Evolutionary conservation across 164 flowering plant genomes (phyloP), one percentile per base, ranked within the genome.

Genomic region (Macadamia integrifolia): DNA sequence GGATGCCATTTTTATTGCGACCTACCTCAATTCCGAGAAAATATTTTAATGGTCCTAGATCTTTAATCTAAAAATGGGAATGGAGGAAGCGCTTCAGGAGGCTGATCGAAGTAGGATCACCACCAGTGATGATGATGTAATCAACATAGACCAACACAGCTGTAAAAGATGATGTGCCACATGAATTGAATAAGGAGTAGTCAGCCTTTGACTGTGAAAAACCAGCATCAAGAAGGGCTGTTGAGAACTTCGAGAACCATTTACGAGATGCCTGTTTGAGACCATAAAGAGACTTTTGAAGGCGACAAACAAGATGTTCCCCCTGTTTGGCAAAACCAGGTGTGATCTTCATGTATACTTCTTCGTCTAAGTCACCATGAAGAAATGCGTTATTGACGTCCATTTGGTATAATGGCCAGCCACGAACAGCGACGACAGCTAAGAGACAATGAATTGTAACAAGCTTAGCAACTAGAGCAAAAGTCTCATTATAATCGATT

Each of bases 71-170:
- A 23, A 23, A 23, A 23, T 0, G 23, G 23, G 23, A 23, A 23
- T 23, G 23, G 23, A 23, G 23, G 23, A 23, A 23, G 23, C 23
- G 23, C 23, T 23, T 23, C 23, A 23, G 23, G 23, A 23, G 23
- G 23, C 23, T 23, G 23, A 23, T 23, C 23, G 23, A 23, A 23
- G 23, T 23, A 23, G 23, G 23, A 23, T 23, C 23, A 23, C 23
- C 23, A 23, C 75, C 67, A 1, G 72, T 71, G n/a, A 77, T 3
- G 3, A 77, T 66, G 0, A 77, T 3, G 43, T 77, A 77, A 71
- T 77, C 72, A 15, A 77, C 72, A 64, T 77, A 74, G 23, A 23
- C 23, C 23, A 23, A 23, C 23, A 23, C 23, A 23, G 23, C 23
- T 23, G 0, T 23, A 23, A 23, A 23, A 23, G 23, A 23, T 23